Conservation (phyloP, 176 grass and related monocot species). For the Melocanna baccifera region DNA sequence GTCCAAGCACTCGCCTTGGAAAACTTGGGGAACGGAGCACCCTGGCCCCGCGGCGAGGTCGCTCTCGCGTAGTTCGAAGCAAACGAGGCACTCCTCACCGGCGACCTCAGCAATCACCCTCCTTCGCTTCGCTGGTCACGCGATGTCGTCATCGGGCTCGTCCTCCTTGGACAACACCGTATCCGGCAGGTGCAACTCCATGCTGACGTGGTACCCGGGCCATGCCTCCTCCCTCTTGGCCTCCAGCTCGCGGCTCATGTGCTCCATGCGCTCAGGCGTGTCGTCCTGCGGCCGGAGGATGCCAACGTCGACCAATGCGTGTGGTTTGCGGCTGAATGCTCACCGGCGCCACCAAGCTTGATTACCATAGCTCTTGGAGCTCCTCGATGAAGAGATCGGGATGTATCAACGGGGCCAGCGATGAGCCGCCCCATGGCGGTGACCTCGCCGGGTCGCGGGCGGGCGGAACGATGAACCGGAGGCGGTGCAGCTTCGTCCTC, state of each 20-base stretch:
- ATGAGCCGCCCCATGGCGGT: neutral
- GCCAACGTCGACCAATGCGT: conserved; percentile 8
- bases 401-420: conserved; percentile 13
- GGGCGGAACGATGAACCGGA: neutral
- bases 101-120: neutral
- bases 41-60: conserved; percentile 20
- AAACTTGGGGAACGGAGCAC: conserved; percentile 19
- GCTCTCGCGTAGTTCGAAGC: neutral
- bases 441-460: neutral
- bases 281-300: conserved; percentile 8
- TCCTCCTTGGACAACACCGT: neutral
- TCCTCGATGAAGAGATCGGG: neutral
- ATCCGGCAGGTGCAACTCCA: conserved; percentile 23
- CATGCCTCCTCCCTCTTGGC: neutral
- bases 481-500: neutral
- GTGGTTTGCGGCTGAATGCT: neutral
- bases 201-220: neutral
- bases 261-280: neutral
- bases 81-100: conserved; percentile 14
- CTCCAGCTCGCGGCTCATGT: conserved; percentile 2
- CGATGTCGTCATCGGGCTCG: neutral
- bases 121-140: neutral
- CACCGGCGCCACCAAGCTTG: neutral
- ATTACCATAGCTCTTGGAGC: neutral
- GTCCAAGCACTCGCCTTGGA: conserved; percentile 35